These are phyloP conservation scores for Hypoxylon sp. DNA, from an alignment of 2,329 filamentous ascomycete species.

Conservation along the genomic window DNA sequence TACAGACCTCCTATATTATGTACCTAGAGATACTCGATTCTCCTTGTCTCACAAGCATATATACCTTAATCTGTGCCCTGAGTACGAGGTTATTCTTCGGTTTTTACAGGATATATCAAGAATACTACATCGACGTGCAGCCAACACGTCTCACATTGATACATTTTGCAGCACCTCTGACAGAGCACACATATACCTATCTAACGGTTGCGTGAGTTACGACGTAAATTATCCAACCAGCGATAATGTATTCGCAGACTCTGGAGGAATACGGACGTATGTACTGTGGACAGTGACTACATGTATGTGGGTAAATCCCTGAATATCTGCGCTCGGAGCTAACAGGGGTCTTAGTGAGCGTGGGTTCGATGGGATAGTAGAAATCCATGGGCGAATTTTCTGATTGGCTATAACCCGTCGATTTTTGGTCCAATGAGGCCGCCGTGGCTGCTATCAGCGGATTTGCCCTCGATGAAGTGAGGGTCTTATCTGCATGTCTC, in stretches of 20 bases:
- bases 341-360: conserved; percentile 31
- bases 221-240: conserved; percentile 38
- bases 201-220: conserved; percentile 5
- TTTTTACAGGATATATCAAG: conserved; percentile 11
- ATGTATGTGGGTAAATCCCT: not conserved
- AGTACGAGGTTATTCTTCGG: conserved; percentile 22
- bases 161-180: conserved; percentile 16
- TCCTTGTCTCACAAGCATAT: not conserved
- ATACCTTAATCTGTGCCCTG: conserved; percentile 7
- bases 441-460: conserved; percentile 29
- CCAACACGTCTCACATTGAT: conserved; percentile 25
- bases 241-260: conserved; percentile 1
- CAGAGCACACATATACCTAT: conserved; percentile 7
- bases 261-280: not conserved
- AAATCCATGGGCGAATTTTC: conserved; percentile 37
- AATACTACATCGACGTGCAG: conserved; percentile 8
- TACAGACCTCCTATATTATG: too few relatives aligned
- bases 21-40: not conserved
- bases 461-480: conserved; percentile 28
- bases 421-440: conserved; percentile 35
- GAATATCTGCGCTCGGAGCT: conserved; percentile 14
- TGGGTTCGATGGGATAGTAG: conserved; percentile 24
- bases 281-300: too few relatives aligned
- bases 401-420: conserved; percentile 43
- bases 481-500: conserved; percentile 50